Evolutionary conservation across 2,329 filamentous ascomycete genomes (phyloP), one percentile per base, ranked within the genome.

Genomic region (Rhynchosporium secalis): DNA sequence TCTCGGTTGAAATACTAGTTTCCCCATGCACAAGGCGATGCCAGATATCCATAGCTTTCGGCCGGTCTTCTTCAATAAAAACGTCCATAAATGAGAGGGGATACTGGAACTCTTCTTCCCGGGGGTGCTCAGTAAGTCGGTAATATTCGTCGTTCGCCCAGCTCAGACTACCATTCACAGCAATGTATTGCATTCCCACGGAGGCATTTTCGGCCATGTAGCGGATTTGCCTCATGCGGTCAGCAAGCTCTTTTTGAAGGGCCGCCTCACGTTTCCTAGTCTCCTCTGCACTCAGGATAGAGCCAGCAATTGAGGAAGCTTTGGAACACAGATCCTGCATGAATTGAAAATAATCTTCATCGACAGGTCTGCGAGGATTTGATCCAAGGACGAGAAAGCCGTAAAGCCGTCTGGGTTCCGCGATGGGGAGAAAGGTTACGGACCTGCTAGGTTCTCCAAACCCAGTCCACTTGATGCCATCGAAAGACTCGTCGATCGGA

Each of bases 71-170:
- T 4, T 69, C 66, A 28, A 67, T 26, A 31, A 68, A 63, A 1
- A 66, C 56, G 41, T 72, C 68, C 9, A 72, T 55, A 33, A 70
- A 72, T 1, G 65, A 67, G 9, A 65, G 38, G 9, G 57, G 61
- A 28, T 67, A 61, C n/a, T 69, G 64, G 1, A 38, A 29, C 10
- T 62, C 58, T 31, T 65, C 64, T 4, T 48, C 58, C 4, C 58
- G 59, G 26, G 65, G 52, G 46, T 69, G 67, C 2, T 65, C 64
- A 3, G 67, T 71, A 3, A 72, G 46, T 26, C 62, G 55, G 45
- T 67, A 71, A 38, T 71, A 72, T 57, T 71, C 66, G 4, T 70
- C 61, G 60, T 72, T 72, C 3, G 70, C 70, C 71, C 71, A 72
- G 6, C 66, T 54, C 3, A 64, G 64, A 9, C 45, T 62, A 4